Percentiles rank a stretch among this genome's conserved stretches.
Evolutionary conservation across 2,329 filamentous ascomycete species (phyloP).

Genomic region (Ascochyta pisi): DNA sequence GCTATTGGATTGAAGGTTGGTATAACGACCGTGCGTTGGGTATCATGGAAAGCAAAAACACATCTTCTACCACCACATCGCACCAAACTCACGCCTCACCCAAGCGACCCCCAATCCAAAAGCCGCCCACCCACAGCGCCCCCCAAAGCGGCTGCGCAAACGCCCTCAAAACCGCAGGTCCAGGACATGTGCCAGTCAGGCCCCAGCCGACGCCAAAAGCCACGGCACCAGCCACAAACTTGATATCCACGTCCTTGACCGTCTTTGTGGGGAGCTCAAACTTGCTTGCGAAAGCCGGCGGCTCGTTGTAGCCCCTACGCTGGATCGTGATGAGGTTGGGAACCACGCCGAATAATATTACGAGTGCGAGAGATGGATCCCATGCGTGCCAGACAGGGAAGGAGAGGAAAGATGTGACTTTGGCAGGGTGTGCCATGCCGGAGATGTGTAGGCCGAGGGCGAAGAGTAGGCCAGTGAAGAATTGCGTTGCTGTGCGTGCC

Average conservation of each 20-base stretch:
- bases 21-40: no score
- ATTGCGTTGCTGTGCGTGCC: conserved; percentile 50
- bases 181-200: conserved; percentile 59
- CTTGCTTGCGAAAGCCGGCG: conserved; percentile 51
- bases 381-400: conserved; percentile 52
- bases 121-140: conserved; percentile 55
- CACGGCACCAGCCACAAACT: conserved; percentile 56
- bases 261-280: conserved; percentile 56
- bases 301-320: conserved; percentile 33
- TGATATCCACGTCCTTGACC: conserved; percentile 56
- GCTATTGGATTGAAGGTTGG: no score
- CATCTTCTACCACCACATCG: background rate
- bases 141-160: conserved; percentile 59
- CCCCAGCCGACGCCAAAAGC: conserved; percentile 62
- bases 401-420: conserved; percentile 60
- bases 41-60: background rate
- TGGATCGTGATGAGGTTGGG: conserved; percentile 52
- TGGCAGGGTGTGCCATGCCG: conserved; percentile 59
- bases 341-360: conserved; percentile 59
- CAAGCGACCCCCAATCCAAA: conserved; percentile 49
- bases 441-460: conserved; percentile 60
- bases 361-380: conserved; percentile 59
- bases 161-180: conserved; percentile 57
- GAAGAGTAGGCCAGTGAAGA: conserved; percentile 58
- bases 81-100: background rate